Evolutionary conservation across 441 rosid genomes (phyloP).

Genomic region (Theobroma grandiflorum): DNA sequence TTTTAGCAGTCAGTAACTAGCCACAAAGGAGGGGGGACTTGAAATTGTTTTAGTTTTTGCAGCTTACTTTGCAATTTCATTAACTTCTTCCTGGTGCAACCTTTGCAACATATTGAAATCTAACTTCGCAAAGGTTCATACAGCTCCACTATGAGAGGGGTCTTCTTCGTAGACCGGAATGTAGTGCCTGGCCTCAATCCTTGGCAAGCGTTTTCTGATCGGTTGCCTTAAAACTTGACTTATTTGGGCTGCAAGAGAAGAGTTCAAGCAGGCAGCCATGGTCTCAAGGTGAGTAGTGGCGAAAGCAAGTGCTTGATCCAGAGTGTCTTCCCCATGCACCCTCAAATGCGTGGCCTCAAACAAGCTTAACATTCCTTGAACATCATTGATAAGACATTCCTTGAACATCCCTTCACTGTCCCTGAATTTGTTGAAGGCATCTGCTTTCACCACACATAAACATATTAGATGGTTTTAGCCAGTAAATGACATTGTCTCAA

Average conservation of each 20-base stretch:
- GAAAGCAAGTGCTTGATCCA: constrained; percentile 42
- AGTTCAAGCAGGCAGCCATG: neutral
- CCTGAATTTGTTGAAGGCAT: constrained; percentile 35
- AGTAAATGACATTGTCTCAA: too few relatives aligned
- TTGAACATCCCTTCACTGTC: constrained; percentile 37
- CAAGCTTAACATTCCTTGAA: constrained; percentile 40
- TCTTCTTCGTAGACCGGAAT: constrained; percentile 29
- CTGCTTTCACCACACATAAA: constrained; percentile 3
- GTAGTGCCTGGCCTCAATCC: constrained; percentile 35
- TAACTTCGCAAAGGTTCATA: constrained; percentile 34
- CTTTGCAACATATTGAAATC: constrained; percentile 41
- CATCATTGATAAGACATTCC: neutral
- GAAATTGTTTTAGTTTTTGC: neutral
- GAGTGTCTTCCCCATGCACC: constrained; percentile 37
- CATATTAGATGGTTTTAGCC: neutral
- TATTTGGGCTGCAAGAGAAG: constrained; percentile 23
- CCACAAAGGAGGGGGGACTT: neutral
- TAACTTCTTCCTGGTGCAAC: constrained; percentile 35
- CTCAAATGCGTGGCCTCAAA: constrained; percentile 44
- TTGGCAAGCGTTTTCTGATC: constrained; percentile 28
- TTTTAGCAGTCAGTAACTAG: neutral
- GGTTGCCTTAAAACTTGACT: constrained; percentile 37
- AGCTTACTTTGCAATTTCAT: constrained; percentile 33
- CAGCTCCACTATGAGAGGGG: constrained; percentile 5
- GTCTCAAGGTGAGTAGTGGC: constrained; percentile 30